phyloP scores from a whole-genome alignment of 345 rosid genomes.

The Mercurialis annua region DNA sequence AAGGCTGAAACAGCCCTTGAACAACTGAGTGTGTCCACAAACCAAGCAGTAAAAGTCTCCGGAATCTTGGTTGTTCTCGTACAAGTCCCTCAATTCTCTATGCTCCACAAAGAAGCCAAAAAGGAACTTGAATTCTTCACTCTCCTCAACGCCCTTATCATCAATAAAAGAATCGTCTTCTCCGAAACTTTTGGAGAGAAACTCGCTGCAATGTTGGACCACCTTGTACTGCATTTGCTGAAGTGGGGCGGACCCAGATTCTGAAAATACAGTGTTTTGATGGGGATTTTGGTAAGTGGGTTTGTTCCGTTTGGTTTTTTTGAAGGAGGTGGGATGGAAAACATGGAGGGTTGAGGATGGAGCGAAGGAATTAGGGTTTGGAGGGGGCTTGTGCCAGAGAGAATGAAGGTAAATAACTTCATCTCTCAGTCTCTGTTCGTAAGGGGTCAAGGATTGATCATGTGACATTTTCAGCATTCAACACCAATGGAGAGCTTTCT shows the following conservation, averaged over 20 bases:
- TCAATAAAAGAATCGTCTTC: constrained; percentile 14
- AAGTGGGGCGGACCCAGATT: not conserved
- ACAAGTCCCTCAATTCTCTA: constrained; percentile 48
- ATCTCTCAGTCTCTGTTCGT: constrained; percentile 21
- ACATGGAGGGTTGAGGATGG: constrained; percentile 25
- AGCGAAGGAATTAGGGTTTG: constrained; percentile 25
- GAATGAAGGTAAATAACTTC: constrained; percentile 73
- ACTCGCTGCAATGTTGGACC: constrained; percentile 26
- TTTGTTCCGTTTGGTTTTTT: constrained; percentile 8
- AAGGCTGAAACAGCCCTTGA: constrained; percentile 56
- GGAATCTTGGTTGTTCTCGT: constrained; percentile 41
- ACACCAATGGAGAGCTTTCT: no score
- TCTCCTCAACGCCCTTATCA: constrained; percentile 28
- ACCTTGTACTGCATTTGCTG: no score
- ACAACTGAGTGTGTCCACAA: constrained; percentile 55
- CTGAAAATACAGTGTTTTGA: not conserved
- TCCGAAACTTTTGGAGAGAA: constrained; percentile 10
- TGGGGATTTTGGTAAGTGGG: not conserved
- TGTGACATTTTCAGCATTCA: no score
- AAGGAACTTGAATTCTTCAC: constrained; percentile 43
- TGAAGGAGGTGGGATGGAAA: constrained; percentile 30
- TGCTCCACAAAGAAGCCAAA: constrained; percentile 42
- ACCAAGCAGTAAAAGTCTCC: constrained; percentile 67
- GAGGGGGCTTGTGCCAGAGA: constrained; percentile 79
- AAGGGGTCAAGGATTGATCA: constrained; percentile 9